Evolutionary conservation across 2,329 filamentous ascomycete genomes (phyloP), one percentile per base, ranked within the genome.

Genomic region (Chaetomium strumarium): DNA sequence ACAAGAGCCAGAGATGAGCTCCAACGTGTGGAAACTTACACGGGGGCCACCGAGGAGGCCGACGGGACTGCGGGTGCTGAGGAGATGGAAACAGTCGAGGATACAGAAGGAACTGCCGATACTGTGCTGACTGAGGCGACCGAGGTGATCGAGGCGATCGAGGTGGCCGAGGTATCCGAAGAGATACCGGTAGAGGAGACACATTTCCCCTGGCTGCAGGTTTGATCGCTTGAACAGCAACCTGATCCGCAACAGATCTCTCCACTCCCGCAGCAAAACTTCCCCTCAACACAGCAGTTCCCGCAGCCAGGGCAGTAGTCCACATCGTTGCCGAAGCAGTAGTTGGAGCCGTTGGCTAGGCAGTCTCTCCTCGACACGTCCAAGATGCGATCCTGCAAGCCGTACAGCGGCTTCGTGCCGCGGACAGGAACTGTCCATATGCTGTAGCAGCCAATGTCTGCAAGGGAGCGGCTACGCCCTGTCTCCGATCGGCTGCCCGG

Each of bases 271-370:
- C 66, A 68, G 55, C 66, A 68, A 46, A 53, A 46, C 19, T 55
- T 52, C n/a, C 57, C 55, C 1, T 60, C 54, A 7, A 57, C 51
- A 47, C 66, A 68, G 53, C 66, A 68, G 4, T 58, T 62, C 11
- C 64, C 65, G 33, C 66, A 68, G 16, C 54, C 53, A 1, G 61
- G 44, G 42, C 66, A 68, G 55, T 55, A 67, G 55, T 60, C 60
- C 47, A 49, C 55, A 38, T 47, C 56, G 54, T 64, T 57, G 44
- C 58, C 58, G 49, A 68, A 68, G 62, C 66, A 68, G 51, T 62
- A 68, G 53, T 65, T 68, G 48, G 65, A 65, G 11, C 65, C 66
- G 49, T 68, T 68, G 24, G 63, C 43, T n/a, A 64, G 55, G 36
- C 66, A 68, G 45, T 63, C 63, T 19, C 63, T 55, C 37, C 46